These are phyloP conservation scores for Panus rudis DNA, from an alignment of 768 basidiomycete species.

Conservation along the genomic window DNA sequence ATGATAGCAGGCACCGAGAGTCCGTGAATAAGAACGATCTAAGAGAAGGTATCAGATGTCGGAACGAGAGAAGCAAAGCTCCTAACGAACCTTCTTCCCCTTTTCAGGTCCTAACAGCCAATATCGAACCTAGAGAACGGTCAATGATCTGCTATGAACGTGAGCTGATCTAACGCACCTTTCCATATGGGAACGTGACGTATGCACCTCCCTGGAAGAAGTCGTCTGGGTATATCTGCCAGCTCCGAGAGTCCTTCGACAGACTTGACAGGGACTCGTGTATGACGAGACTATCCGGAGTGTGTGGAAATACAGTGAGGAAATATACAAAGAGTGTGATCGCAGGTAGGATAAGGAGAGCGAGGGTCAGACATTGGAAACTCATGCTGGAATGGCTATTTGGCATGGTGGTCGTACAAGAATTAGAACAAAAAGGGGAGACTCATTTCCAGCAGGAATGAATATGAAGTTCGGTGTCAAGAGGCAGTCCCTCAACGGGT, in stretches of 20 bases:
- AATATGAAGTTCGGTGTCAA: background rate
- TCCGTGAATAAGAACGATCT: slow-evolving; percentile 77
- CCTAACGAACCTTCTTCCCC: slow-evolving; percentile 49
- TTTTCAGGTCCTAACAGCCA: slow-evolving; percentile 70
- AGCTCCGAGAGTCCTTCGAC: slow-evolving; percentile 46
- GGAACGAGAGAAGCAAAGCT: background rate
- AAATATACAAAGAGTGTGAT: slow-evolving; percentile 55
- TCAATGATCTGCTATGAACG: background rate
- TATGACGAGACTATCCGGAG: slow-evolving; percentile 42
- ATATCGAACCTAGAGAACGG: slow-evolving; percentile 50
- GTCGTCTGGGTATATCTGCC: slow-evolving; percentile 68
- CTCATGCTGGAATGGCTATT: slow-evolving; percentile 12
- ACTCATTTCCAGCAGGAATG: background rate
- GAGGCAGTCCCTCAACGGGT: background rate
- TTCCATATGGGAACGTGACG: slow-evolving; percentile 57
- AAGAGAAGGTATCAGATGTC: background rate
- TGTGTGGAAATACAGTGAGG: slow-evolving; percentile 57
- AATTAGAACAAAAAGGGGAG: background rate
- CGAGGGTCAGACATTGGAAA: slow-evolving; percentile 37
- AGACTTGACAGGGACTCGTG: slow-evolving; percentile 57
- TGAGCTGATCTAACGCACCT: slow-evolving; percentile 31
- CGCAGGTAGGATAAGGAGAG: slow-evolving; percentile 54
- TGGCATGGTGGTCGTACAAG: background rate
- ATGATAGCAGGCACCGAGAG: slow-evolving; percentile 71
- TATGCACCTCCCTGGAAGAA: slow-evolving; percentile 60